phyloP scores from a whole-genome alignment of 495 filamentous ascomycete genomes.

The Sporormia fimetaria region DNA sequence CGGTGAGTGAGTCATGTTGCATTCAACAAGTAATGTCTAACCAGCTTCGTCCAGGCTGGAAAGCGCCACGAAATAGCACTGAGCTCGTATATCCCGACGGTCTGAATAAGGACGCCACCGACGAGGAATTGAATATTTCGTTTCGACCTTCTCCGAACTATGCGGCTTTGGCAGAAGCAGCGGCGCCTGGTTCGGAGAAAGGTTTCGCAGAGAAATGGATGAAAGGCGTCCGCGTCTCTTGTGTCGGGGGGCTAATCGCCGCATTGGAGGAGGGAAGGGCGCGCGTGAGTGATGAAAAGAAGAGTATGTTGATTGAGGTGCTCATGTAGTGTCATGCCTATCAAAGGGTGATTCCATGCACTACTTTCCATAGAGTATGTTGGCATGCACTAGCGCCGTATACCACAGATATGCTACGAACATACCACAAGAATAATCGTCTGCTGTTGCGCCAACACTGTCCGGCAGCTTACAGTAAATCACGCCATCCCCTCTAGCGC shows the following conservation, averaged over 20 bases:
- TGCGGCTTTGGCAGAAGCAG: slow-evolving; percentile 71
- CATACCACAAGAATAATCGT: no score
- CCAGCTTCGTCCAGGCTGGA: slow-evolving; percentile 51
- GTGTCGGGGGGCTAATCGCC: not conserved
- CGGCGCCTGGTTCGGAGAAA: slow-evolving; percentile 29
- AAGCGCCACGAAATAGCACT: slow-evolving; percentile 66
- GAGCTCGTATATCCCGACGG: slow-evolving; percentile 78
- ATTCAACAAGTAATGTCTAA: slow-evolving; percentile 2
- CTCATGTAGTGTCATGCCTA: no score
- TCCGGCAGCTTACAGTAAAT: no score
- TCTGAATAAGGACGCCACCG: slow-evolving; percentile 57
- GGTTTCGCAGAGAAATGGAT: not conserved
- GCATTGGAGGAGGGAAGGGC: no score
- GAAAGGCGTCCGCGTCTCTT: not conserved
- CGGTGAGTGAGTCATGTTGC: slow-evolving; percentile 24
- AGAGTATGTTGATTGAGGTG: no score
- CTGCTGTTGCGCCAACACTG: no score
- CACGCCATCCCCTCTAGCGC: no score
- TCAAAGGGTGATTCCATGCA: no score
- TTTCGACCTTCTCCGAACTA: slow-evolving; percentile 74
- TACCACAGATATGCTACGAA: no score
- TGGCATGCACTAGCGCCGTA: no score
- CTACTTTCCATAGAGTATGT: no score
- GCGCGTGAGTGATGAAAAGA: no score
- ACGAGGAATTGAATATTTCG: slow-evolving; percentile 74